Conservation (phyloP, 164 flowering plant genomes). For the Nymphaea thermarum region DNA sequence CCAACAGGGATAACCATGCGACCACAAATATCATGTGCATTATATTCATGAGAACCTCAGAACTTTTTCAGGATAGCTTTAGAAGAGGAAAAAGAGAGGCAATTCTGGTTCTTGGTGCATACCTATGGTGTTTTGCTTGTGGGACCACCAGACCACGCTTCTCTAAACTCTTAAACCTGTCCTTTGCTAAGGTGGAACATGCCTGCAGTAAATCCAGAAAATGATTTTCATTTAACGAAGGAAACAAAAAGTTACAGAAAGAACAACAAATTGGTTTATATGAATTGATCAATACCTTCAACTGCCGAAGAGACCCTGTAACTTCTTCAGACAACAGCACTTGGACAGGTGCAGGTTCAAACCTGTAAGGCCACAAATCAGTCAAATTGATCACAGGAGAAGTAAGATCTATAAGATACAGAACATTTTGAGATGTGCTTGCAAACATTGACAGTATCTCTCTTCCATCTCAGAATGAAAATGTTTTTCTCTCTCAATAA, state of each 20-base stretch:
- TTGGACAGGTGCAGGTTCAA: conserved; percentile 82
- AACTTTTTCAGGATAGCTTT: too few species aligned
- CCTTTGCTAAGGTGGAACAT: conserved; percentile 86
- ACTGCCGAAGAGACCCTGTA: conserved; percentile 78
- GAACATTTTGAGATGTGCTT: too few species aligned
- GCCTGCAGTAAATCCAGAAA: conserved; percentile 28
- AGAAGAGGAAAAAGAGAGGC: neutral
- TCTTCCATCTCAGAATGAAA: too few species aligned
- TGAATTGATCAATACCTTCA: conserved; percentile 41
- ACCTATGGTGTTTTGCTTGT: conserved; percentile 42
- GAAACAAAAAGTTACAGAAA: too few species aligned
- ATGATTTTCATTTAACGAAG: neutral
- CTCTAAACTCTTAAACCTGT: conserved; percentile 85
- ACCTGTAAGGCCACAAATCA: conserved; percentile 26
- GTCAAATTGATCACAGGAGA: too few species aligned
- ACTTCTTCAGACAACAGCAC: conserved; percentile 86
- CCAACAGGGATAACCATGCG: too few species aligned
- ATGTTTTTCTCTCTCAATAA: too few species aligned
- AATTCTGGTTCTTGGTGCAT: neutral
- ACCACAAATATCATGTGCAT: too few species aligned
- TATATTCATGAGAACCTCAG: neutral
- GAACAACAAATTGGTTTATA: neutral
- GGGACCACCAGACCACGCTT: conserved; percentile 83
- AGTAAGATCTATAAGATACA: too few species aligned
- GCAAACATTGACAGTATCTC: too few species aligned